Conservation (phyloP, 352 stramenopile species). For the Pseudoperonospora humuli region DNA sequence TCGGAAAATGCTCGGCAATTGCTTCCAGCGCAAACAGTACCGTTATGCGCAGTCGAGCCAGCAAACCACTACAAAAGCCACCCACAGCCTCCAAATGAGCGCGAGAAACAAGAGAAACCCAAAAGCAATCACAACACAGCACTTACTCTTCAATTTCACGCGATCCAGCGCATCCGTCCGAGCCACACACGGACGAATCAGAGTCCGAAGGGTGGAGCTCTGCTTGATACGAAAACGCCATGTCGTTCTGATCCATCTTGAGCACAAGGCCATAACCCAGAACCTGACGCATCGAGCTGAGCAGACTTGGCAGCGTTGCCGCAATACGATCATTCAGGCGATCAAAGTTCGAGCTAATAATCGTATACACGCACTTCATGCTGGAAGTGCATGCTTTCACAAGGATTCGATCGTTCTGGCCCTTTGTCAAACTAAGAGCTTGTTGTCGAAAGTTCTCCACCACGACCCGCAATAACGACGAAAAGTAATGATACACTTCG, state of each 20-base stretch:
- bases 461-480: constrained; percentile 67
- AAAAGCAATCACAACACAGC: neutral
- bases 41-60: constrained; percentile 63
- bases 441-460: constrained; percentile 84
- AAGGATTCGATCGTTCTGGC: constrained; percentile 65
- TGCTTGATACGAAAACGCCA: constrained; percentile 48
- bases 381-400: constrained; percentile 80
- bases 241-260: constrained; percentile 39
- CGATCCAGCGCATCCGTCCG: constrained; percentile 32
- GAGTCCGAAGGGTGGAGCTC: constrained; percentile 58
- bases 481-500: constrained; percentile 61
- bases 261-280: constrained; percentile 59
- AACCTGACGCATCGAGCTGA: constrained; percentile 77
- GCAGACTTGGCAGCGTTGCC: constrained; percentile 42
- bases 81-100: neutral
- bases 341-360: constrained; percentile 64
- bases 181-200: constrained; percentile 66
- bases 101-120: neutral
- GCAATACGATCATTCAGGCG: constrained; percentile 52
- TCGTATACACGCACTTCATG: constrained; percentile 83
- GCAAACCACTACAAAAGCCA: constrained; percentile 35
- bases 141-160: constrained; percentile 46
- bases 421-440: constrained; percentile 47
- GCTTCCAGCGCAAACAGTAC: constrained; percentile 65
- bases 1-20: constrained; percentile 60